A percentile compares a stretch with the other conserved stretches of the same genome.
Evolutionary conservation across 2,329 filamentous ascomycete genomes (phyloP).

Genomic region (Penicillium hesseltinei): DNA sequence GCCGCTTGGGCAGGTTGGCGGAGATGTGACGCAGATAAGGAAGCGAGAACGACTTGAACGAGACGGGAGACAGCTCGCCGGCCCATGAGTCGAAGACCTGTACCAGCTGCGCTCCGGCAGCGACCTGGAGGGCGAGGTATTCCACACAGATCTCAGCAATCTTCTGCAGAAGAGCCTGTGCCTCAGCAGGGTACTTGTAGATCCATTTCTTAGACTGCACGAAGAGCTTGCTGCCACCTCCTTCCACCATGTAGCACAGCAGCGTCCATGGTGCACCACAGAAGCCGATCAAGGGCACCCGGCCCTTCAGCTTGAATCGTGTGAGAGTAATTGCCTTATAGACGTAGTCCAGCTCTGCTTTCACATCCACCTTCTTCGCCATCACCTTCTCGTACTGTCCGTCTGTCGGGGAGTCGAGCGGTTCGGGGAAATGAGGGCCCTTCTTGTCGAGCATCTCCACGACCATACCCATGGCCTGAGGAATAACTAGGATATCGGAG

Average conservation of each 20-base stretch:
- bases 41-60: conserved; percentile 80
- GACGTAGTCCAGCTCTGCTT: conserved; percentile 83
- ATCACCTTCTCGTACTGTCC: conserved; percentile 78
- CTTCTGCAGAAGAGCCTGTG: conserved; percentile 80
- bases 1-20: conserved; percentile 69
- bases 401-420: conserved; percentile 75
- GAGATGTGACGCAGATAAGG: conserved; percentile 86
- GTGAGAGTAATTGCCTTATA: conserved; percentile 94
- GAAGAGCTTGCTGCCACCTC: conserved; percentile 93
- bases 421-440: conserved; percentile 88
- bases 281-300: conserved; percentile 93
- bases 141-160: conserved; percentile 94
- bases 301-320: conserved; percentile 77
- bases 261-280: conserved; percentile 96
- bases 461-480: conserved; percentile 97
- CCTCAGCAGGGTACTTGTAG: conserved; percentile 79
- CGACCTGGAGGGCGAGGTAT: conserved; percentile 86
- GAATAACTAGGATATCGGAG: conserved; percentile 95
- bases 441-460: conserved; percentile 99
- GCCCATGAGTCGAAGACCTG: conserved; percentile 99
- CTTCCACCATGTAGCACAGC: conserved; percentile 98
- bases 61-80: conserved; percentile 79
- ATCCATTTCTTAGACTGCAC: conserved; percentile 95
- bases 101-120: conserved; percentile 89
- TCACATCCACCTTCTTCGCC: conserved; percentile 75